Conservation (phyloP, 768 basidiomycete genomes). For the Tricholoma terreum region DNA sequence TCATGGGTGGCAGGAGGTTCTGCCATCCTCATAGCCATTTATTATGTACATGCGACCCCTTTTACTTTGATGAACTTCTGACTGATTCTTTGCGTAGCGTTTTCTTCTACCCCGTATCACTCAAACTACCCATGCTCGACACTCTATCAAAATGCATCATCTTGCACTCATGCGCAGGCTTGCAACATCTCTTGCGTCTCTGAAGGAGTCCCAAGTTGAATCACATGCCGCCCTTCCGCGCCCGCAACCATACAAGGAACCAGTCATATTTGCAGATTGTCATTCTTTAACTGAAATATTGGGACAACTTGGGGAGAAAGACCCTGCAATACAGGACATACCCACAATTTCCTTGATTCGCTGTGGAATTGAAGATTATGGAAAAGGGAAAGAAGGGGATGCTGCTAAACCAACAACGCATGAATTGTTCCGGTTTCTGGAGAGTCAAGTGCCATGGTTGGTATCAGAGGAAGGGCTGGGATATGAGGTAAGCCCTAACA, state of each 20-base stretch:
- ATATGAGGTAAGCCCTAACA: constrained; percentile 46
- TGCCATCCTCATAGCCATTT: constrained; percentile 54
- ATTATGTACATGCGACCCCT: constrained; percentile 50
- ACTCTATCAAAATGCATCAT: constrained; percentile 60
- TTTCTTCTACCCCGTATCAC: constrained; percentile 67
- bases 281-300: constrained; percentile 44
- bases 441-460: constrained; percentile 58
- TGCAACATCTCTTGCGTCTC: constrained; percentile 48
- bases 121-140: constrained; percentile 56
- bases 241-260: constrained; percentile 49
- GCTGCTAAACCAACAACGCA: constrained; percentile 47
- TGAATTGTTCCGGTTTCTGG: constrained; percentile 57
- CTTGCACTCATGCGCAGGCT: constrained; percentile 51
- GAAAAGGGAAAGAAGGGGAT: constrained; percentile 33
- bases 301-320: constrained; percentile 25
- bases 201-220: constrained; percentile 55
- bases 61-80: neutral
- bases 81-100: constrained; percentile 39
- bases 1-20: constrained; percentile 69
- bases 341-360: constrained; percentile 58
- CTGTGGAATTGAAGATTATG: constrained; percentile 54
- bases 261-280: constrained; percentile 38
- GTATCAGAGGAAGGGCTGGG: constrained; percentile 44
- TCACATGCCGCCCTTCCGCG: constrained; percentile 57
- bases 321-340: constrained; percentile 30